phyloP scores from a whole-genome alignment of 768 basidiomycete genomes.

The Crucibulum laeve region DNA sequence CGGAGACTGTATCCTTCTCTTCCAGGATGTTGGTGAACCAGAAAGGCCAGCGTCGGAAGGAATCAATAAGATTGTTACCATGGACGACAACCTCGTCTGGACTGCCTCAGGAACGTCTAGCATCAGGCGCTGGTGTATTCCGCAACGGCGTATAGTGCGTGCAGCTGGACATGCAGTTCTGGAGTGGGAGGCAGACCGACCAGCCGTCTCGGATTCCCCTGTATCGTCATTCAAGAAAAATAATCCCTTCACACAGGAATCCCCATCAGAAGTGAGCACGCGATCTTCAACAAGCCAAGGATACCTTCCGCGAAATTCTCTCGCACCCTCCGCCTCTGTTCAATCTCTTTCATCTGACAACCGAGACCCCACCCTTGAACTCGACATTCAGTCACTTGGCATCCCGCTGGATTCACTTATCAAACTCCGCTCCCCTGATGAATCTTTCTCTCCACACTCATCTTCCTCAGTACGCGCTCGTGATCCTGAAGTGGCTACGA shows the following conservation, averaged over 20 bases:
- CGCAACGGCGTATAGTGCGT: conserved; percentile 39
- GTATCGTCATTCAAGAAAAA: conserved; percentile 12
- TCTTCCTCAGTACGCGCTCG: conserved; percentile 34
- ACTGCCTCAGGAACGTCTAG: conserved; percentile 82
- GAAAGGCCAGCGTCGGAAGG: conserved; percentile 19
- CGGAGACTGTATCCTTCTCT: conserved; percentile 85
- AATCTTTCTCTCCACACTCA: conserved; percentile 50
- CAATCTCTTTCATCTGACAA: conserved; percentile 30
- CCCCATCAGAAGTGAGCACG: conserved; percentile 17
- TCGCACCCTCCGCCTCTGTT: conserved; percentile 29
- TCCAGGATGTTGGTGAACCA: conserved; percentile 52
- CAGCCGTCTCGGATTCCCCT: conserved; percentile 8
- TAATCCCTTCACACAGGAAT: conserved; percentile 5
- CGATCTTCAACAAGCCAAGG: conserved; percentile 25
- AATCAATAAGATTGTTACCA: conserved; percentile 69
- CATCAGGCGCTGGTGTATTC: conserved; percentile 79
- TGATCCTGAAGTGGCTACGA: conserved; percentile 79
- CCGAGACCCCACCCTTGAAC: conserved; percentile 22
- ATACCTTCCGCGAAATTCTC: conserved; percentile 12
- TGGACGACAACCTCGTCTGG: conserved; percentile 45
- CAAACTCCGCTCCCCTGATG: conserved; percentile 63
- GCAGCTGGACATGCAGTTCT: conserved; percentile 9
- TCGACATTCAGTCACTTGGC: conserved; percentile 41
- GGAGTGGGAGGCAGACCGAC: background rate
- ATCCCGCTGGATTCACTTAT: conserved; percentile 73